These are phyloP conservation scores for Trichosporon inkin DNA, from an alignment of 1,284 basidiomycete genomes.

Conservation along the genomic window DNA sequence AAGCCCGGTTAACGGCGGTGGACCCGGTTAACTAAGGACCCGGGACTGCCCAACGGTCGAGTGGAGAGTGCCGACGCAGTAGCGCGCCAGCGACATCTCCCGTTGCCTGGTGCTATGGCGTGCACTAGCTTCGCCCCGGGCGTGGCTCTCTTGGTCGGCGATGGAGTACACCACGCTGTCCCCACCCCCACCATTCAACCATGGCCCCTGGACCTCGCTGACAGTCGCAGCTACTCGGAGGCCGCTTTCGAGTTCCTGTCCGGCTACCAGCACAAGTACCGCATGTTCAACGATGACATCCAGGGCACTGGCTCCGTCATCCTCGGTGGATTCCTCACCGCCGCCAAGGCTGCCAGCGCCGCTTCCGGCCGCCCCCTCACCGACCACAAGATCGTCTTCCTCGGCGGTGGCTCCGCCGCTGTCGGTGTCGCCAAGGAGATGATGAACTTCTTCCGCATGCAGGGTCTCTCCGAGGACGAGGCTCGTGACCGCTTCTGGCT, in stretches of 20 bases:
- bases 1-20: neutral
- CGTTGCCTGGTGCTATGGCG: too few species aligned
- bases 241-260: constrained; percentile 79
- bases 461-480: constrained; percentile 68
- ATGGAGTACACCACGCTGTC: neutral
- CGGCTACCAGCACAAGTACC: constrained; percentile 67
- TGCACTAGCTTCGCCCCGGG: neutral
- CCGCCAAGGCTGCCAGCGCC: constrained; percentile 69
- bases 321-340: constrained; percentile 83
- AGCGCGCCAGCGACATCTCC: neutral
- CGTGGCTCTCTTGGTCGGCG: neutral
- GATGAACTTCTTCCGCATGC: constrained; percentile 78
- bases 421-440: constrained; percentile 77
- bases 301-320: constrained; percentile 83
- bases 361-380: constrained; percentile 65
- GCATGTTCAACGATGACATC: constrained; percentile 87
- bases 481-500: constrained; percentile 76
- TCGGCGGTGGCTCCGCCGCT: constrained; percentile 52
- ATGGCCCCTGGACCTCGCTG: neutral
- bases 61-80: constrained; percentile 1
- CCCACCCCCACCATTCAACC: neutral
- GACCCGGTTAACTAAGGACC: neutral
- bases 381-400: constrained; percentile 84
- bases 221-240: constrained; percentile 59
- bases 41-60: neutral